Percentiles rank a stretch among this genome's conserved stretches.
These are phyloP conservation scores for Pseudozyma sp. DNA, from an alignment of 1,284 basidiomycete genomes.

Conservation along the genomic window DNA sequence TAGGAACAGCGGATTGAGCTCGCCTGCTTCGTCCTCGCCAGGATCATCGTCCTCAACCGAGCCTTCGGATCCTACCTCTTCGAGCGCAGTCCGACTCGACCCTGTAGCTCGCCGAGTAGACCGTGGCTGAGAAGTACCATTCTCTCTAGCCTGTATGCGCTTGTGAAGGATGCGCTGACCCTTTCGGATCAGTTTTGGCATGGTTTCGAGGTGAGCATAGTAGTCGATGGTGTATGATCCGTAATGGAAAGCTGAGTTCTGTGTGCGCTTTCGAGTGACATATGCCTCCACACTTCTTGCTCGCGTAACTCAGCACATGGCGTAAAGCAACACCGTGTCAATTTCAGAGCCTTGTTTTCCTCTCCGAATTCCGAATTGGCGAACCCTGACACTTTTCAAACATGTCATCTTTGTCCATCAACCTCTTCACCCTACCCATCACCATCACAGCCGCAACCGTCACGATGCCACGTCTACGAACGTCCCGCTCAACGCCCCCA, in stretches of 20 bases:
- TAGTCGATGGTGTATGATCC: neutral
- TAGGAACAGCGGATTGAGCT: no score
- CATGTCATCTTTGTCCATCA: no score
- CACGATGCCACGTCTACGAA: conserved; percentile 92
- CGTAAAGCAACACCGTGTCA: conserved; percentile 12
- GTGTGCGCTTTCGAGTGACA: conserved; percentile 1
- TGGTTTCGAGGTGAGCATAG: conserved; percentile 14
- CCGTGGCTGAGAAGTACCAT: conserved; percentile 1
- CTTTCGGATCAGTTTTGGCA: conserved; percentile 51
- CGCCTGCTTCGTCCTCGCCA: neutral
- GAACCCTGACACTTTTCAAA: neutral
- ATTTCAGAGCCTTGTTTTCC: conserved; percentile 12
- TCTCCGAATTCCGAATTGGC: conserved; percentile 8
- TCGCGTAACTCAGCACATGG: neutral
- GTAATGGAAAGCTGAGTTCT: conserved; percentile 15
- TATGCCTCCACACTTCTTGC: conserved; percentile 18
- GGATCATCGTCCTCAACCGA: neutral
- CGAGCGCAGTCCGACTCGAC: neutral
- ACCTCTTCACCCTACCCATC: no score
- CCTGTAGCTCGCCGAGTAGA: neutral
- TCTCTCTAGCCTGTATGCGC: conserved; percentile 21
- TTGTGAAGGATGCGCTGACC: conserved; percentile 46
- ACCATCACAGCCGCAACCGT: neutral
- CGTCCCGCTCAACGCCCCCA: conserved; percentile 90
- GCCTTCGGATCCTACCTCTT: neutral